These are phyloP conservation scores for Pseudogymnoascus verrucosus DNA, from an alignment of 2,329 filamentous ascomycete genomes.

Conservation along the genomic window DNA sequence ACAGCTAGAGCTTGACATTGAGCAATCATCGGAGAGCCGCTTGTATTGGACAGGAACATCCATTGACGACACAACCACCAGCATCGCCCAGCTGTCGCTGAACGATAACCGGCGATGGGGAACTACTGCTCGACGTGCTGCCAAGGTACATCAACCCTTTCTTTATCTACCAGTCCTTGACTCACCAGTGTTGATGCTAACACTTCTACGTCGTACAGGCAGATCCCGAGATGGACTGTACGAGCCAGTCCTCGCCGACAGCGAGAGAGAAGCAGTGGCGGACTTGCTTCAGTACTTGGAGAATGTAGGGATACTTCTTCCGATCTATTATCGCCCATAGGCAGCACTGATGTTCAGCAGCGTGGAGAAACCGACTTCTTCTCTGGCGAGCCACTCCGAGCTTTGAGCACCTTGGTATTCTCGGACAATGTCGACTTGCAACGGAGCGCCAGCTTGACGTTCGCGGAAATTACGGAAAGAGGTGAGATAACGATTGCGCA, in stretches of 20 bases:
- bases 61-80: background rate
- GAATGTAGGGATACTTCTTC: slow-evolving; percentile 53
- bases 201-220: slow-evolving; percentile 40
- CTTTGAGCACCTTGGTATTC: slow-evolving; percentile 91
- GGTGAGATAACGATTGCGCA: slow-evolving; percentile 49
- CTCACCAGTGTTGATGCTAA: slow-evolving; percentile 17
- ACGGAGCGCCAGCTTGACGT: slow-evolving; percentile 92
- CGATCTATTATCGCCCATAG: background rate
- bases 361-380: slow-evolving; percentile 98
- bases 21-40: slow-evolving; percentile 3
- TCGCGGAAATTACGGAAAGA: slow-evolving; percentile 97
- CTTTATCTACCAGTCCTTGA: slow-evolving; percentile 12
- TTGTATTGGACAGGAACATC: slow-evolving; percentile 1
- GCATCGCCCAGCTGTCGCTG: slow-evolving; percentile 10
- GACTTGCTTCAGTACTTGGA: slow-evolving; percentile 93
- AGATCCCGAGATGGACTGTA: slow-evolving; percentile 75
- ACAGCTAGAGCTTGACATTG: background rate
- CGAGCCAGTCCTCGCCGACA: slow-evolving; percentile 84
- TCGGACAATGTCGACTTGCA: slow-evolving; percentile 98
- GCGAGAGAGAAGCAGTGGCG: slow-evolving; percentile 92
- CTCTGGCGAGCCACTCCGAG: slow-evolving; percentile 85
- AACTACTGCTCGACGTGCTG: slow-evolving; percentile 56
- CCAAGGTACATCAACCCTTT: slow-evolving; percentile 37
- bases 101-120: slow-evolving; percentile 43
- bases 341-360: slow-evolving; percentile 31